phyloP scores from a whole-genome alignment of 129 eudicot genomes.

The Ambrosia trifida region DNA sequence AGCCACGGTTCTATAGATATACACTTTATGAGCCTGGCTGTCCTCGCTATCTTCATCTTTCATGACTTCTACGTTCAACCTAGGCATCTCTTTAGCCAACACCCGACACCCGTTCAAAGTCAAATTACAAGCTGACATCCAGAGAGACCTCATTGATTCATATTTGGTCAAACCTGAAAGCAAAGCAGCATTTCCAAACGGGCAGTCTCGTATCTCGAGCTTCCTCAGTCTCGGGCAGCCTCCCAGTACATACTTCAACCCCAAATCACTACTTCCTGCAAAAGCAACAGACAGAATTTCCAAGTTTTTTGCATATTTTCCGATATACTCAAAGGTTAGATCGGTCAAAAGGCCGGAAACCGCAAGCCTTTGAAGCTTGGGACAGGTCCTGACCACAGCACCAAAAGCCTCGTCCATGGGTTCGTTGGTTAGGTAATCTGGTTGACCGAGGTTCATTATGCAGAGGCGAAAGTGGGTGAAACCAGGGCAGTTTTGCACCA shows the following conservation, averaged over 20 bases:
- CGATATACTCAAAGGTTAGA: constrained; percentile 62
- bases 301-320: constrained; percentile 69
- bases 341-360: constrained; percentile 80
- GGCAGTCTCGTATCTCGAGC: constrained; percentile 81
- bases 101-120: constrained; percentile 57
- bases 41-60: constrained; percentile 57
- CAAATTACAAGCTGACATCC: constrained; percentile 82
- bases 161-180: constrained; percentile 55
- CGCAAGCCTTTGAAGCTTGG: constrained; percentile 62
- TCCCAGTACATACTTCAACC: constrained; percentile 51
- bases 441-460: constrained; percentile 70
- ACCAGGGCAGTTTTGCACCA: constrained; percentile 69
- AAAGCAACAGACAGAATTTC: constrained; percentile 85
- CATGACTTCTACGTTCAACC: constrained; percentile 71
- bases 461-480: constrained; percentile 84
- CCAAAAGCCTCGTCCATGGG: constrained; percentile 93
- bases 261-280: constrained; percentile 76
- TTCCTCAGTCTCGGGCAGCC: constrained; percentile 70
- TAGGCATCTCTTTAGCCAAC: constrained; percentile 54
- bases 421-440: constrained; percentile 61
- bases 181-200: constrained; percentile 67
- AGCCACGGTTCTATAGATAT: constrained; percentile 64
- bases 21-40: constrained; percentile 51
- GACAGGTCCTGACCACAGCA: constrained; percentile 67
- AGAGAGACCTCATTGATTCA: constrained; percentile 73